These are phyloP conservation scores for Neostapfia colusana DNA, from an alignment of 176 grass and related monocot species.

Conservation along the genomic window DNA sequence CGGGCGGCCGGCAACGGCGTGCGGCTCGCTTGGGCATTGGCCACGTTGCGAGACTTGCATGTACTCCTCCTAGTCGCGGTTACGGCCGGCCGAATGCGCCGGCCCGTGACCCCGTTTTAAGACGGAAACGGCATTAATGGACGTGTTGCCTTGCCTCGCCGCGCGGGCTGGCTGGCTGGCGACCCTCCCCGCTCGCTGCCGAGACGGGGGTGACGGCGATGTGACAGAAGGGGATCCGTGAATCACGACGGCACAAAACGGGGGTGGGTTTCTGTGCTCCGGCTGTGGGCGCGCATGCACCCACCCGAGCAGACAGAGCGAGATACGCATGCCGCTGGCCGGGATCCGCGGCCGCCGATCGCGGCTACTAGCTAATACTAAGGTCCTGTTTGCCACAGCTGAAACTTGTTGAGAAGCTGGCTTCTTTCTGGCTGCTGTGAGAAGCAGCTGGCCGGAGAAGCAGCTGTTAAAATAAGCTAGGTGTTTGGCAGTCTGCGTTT, in stretches of 20 bases:
- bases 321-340: neutral
- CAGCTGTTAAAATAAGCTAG: no score
- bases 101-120: slow-evolving; percentile 15
- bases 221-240: neutral
- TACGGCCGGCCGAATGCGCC: neutral
- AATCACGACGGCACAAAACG: neutral
- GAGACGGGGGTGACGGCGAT: no score
- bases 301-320: neutral
- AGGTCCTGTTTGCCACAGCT: no score
- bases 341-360: slow-evolving; percentile 1
- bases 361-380: slow-evolving; percentile 21
- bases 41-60: neutral
- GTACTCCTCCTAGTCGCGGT: neutral
- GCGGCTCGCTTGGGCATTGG: neutral
- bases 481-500: no score
- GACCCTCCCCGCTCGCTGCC: neutral
- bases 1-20: neutral
- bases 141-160: slow-evolving; percentile 16
- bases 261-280: neutral
- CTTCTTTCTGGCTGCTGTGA: no score
- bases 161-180: neutral
- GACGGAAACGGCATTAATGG: slow-evolving; percentile 45
- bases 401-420: no score
- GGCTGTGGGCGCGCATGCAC: neutral
- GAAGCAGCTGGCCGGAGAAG: no score